Evolutionary conservation across 2,329 filamentous ascomycete genomes (phyloP).

Genomic region (Myrmaecium sp.): DNA sequence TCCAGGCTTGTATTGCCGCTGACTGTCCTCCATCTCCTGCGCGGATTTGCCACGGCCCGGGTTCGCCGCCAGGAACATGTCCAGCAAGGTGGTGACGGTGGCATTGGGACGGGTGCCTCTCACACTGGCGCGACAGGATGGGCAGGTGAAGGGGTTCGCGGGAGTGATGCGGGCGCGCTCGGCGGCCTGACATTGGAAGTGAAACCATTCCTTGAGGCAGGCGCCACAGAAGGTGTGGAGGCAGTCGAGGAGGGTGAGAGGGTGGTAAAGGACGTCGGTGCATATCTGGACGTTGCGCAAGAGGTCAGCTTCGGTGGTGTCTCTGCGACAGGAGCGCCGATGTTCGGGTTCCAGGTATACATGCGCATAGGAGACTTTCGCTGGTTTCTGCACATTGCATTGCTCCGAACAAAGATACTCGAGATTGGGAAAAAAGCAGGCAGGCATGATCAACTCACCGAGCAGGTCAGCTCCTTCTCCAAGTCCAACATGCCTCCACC

Average conservation of each 20-base stretch:
- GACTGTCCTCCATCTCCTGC: constrained; percentile 61
- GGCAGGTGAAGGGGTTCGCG: constrained; percentile 61
- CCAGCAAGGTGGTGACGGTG: constrained; percentile 72
- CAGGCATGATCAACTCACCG: constrained; percentile 42
- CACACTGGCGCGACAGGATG: constrained; percentile 75
- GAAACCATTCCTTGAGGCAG: constrained; percentile 93
- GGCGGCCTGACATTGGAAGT: constrained; percentile 51
- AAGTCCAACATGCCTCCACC: constrained; percentile 50
- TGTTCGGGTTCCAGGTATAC: constrained; percentile 1
- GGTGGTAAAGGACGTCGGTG: constrained; percentile 84
- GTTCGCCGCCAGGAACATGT: constrained; percentile 71
- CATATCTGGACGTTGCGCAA: constrained; percentile 51
- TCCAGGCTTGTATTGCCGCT: constrained; percentile 59
- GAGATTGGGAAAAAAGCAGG: constrained; percentile 3
- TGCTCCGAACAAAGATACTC: constrained; percentile 1
- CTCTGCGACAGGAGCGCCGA: not conserved
- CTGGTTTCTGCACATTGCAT: no score
- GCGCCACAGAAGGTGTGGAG: constrained; percentile 92
- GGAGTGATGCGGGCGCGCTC: no score
- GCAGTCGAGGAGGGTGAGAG: constrained; percentile 80
- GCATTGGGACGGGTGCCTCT: constrained; percentile 82
- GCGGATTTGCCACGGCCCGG: constrained; percentile 54
- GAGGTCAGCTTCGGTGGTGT: not conserved
- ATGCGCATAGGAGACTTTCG: no score
- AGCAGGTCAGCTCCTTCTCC: constrained; percentile 89